phyloP scores from a whole-genome alignment of 2,329 filamentous ascomycete genomes.

The Cyphellophora attinorum region DNA sequence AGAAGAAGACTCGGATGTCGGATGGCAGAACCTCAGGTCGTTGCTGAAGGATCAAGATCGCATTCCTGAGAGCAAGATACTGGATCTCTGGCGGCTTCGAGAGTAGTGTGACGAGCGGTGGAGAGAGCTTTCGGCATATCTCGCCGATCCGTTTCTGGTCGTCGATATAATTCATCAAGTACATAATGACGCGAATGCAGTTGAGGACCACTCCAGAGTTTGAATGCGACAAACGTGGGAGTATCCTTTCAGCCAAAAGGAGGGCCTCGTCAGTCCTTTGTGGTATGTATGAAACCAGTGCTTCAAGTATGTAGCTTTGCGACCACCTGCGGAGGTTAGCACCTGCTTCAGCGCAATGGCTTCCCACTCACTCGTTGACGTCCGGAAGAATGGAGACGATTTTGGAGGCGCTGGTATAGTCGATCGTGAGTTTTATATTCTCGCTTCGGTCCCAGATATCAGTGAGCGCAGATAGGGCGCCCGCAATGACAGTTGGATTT shows the following conservation, averaged over 20 bases:
- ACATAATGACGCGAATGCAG: conserved; percentile 90
- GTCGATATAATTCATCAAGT: conserved; percentile 96
- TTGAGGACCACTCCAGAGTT: conserved; percentile 95
- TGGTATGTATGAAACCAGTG: conserved; percentile 94
- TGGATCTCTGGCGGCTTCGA: conserved; percentile 98
- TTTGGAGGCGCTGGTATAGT: conserved; percentile 95
- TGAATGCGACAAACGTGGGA: conserved; percentile 90
- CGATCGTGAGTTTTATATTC: conserved; percentile 94
- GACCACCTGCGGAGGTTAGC: conserved; percentile 90
- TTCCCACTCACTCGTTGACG: conserved; percentile 93
- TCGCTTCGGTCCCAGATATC: conserved; percentile 99
- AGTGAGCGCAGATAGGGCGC: conserved; percentile 80
- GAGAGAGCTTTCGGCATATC: conserved; percentile 85
- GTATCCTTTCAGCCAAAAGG: conserved; percentile 83
- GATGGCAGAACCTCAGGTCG: conserved; percentile 88
- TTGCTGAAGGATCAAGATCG: conserved; percentile 83
- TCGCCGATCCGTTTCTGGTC: conserved; percentile 81
- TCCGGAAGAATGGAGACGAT: conserved; percentile 94
- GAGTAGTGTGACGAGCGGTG: conserved; percentile 84
- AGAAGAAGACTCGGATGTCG: conserved; percentile 98
- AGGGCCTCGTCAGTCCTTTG: conserved; percentile 82
- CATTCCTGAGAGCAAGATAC: conserved; percentile 88
- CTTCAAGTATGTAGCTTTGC: conserved; percentile 95
- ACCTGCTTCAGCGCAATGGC: too few relatives aligned
- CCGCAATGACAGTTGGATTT: conserved; percentile 94